phyloP scores from a whole-genome alignment of 148 eudicot species.

The Rhododendron henanense region DNA sequence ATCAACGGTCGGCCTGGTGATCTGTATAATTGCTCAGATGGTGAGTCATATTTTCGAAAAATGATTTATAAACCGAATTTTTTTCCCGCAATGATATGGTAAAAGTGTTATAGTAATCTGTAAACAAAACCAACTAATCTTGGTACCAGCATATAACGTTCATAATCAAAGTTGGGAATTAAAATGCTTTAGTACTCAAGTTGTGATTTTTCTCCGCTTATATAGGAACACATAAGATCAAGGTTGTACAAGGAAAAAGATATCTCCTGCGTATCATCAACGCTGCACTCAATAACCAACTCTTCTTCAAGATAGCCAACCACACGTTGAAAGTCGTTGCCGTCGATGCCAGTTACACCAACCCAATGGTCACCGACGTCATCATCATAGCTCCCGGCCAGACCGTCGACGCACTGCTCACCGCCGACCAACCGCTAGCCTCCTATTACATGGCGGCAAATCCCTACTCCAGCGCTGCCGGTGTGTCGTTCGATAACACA shows the following conservation, averaged over 20 bases:
- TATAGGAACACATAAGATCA: constrained; percentile 36
- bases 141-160: no score
- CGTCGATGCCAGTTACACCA: constrained; percentile 66
- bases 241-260: constrained; percentile 48
- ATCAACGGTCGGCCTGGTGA: constrained; percentile 68
- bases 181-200: not conserved
- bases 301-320: constrained; percentile 65
- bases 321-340: constrained; percentile 68
- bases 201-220: not conserved
- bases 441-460: constrained; percentile 65
- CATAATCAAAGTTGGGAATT: no score
- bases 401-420: constrained; percentile 60
- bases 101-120: not conserved
- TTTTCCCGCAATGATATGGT: no score
- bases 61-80: not conserved
- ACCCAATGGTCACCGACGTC: constrained; percentile 42
- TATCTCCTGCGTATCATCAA: constrained; percentile 72
- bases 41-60: constrained; percentile 29
- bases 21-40: constrained; percentile 50
- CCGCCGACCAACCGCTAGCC: constrained; percentile 36
- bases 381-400: constrained; percentile 68
- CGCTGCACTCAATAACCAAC: constrained; percentile 66
- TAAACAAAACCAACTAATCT: no score
- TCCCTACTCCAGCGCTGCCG: constrained; percentile 36
- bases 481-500: constrained; percentile 21